Evolutionary conservation across 805 yeast species (phyloP).

Genomic region (Lipomyces orientalis): DNA sequence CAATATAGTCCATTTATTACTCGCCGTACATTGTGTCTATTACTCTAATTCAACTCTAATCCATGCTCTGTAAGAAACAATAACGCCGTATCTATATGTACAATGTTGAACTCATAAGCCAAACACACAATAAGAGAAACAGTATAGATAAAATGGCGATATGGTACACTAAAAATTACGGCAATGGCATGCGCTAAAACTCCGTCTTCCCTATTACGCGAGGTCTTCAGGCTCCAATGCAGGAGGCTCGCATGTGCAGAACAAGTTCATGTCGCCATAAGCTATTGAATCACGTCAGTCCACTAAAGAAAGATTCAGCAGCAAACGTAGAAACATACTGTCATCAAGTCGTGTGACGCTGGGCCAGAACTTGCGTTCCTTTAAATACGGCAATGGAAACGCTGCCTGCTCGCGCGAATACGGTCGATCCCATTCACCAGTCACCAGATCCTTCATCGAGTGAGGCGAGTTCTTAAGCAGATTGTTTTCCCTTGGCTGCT

Average conservation of each 20-base stretch:
- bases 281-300: conserved; percentile 46
- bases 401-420: conserved; percentile 94
- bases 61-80: neutral
- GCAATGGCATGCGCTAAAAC: neutral
- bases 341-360: conserved; percentile 91
- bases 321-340: conserved; percentile 20
- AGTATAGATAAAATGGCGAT: neutral
- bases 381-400: conserved; percentile 80
- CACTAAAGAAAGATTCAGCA: neutral
- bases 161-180: neutral
- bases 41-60: neutral
- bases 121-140: neutral
- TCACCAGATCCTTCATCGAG: conserved; percentile 76
- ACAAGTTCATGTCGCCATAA: conserved; percentile 87
- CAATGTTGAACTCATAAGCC: neutral
- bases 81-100: neutral
- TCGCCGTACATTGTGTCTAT: neutral
- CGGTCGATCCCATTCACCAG: conserved; percentile 83
- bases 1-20: neutral
- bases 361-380: conserved; percentile 89
- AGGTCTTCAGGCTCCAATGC: conserved; percentile 7
- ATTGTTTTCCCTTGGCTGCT: conserved; percentile 60
- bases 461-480: conserved; percentile 93
- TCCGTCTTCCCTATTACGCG: neutral
- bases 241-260: conserved; percentile 76